These are phyloP conservation scores for Tricharina praecox DNA, from an alignment of 495 filamentous ascomycete genomes.

Conservation along the genomic window DNA sequence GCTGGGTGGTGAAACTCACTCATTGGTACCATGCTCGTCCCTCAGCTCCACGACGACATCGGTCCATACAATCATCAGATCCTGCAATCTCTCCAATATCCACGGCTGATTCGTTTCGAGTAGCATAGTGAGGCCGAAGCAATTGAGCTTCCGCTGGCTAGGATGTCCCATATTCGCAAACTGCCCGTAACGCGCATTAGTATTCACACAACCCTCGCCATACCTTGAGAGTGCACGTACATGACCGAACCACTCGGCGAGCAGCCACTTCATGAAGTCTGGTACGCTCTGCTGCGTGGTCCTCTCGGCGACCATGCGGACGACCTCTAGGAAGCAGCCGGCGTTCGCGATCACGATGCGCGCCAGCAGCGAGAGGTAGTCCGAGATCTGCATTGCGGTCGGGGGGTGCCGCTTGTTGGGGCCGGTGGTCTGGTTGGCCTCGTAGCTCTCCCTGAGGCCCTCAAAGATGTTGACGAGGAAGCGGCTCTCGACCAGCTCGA, in stretches of 20 bases:
- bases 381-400: slow-evolving; percentile 53
- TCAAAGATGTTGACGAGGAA: slow-evolving; percentile 51
- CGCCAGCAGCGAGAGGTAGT: slow-evolving; percentile 71
- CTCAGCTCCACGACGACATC: slow-evolving; percentile 45
- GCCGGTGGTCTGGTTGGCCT: slow-evolving; percentile 57
- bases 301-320: slow-evolving; percentile 30
- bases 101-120: slow-evolving; percentile 40
- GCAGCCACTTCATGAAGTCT: slow-evolving; percentile 49
- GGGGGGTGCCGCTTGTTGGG: slow-evolving; percentile 46
- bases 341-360: slow-evolving; percentile 59
- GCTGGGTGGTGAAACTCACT: slow-evolving; percentile 24
- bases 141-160: slow-evolving; percentile 61
- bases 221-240: slow-evolving; percentile 9
- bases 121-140: slow-evolving; percentile 64
- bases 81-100: slow-evolving; percentile 45
- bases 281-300: slow-evolving; percentile 31
- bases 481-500: slow-evolving; percentile 49
- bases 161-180: slow-evolving; percentile 66
- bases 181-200: slow-evolving; percentile 8
- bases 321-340: slow-evolving; percentile 42
- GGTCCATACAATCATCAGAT: slow-evolving; percentile 53
- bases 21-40: slow-evolving; percentile 38
- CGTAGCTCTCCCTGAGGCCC: slow-evolving; percentile 51
- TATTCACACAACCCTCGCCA: background rate
- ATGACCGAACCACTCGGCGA: slow-evolving; percentile 73